Base-by-base conservation (phyloP, 108 stramenopile genomes). In the Mediolabrus comicus region DNA sequence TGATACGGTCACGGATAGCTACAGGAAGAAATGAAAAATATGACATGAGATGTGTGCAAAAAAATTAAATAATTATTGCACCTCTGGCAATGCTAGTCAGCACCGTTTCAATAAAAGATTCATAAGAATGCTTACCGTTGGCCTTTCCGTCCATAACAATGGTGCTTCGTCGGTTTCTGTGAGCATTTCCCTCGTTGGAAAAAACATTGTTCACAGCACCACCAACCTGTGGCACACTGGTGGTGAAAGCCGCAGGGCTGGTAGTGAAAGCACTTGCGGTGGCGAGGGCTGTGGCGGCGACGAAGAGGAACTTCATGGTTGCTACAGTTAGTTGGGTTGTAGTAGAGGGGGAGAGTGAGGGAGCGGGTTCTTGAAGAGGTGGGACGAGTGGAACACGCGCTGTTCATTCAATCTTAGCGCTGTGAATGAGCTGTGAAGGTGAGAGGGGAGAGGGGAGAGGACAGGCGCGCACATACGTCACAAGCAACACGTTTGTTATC, bases 1-100 rank as follows among this genome's bases (percentile, higher is more conserved):
- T 59, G 69, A 98, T 98, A 62, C 97, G 94, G 69, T 95, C 92
- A 68, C 93, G 90, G 74, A 95, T 89, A 57, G 90, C 95, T 95
- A 70, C 53, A 56, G 9, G 52, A 36, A 60, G 25, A 26, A 7
- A 36, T 29, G 4, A n/a, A 34, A 19, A 54, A 16, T 19, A 14
- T 31, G 12, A 17, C 41, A 43, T 43, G 19, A 17, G 12, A 43
- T 43, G 41, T 43, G 41, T 2, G 2, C 41, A 16, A 2, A 43
- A 17, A 16, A 19, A 5, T 43, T 5, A 43, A 43, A 19, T 43
- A 19, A 17, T 17, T 39, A 39, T 2, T 0, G 38, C 0, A 13
- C 3, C 12, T 3, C 2, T 39, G 3, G 0, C 38, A 11, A 39
- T 0, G 14, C 38, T n/a, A n/a, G n/a, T n/a, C n/a, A n/a, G 38